phyloP scores from a whole-genome alignment of 2,329 filamentous ascomycete genomes.

The Colletotrichum chrysophilum region DNA sequence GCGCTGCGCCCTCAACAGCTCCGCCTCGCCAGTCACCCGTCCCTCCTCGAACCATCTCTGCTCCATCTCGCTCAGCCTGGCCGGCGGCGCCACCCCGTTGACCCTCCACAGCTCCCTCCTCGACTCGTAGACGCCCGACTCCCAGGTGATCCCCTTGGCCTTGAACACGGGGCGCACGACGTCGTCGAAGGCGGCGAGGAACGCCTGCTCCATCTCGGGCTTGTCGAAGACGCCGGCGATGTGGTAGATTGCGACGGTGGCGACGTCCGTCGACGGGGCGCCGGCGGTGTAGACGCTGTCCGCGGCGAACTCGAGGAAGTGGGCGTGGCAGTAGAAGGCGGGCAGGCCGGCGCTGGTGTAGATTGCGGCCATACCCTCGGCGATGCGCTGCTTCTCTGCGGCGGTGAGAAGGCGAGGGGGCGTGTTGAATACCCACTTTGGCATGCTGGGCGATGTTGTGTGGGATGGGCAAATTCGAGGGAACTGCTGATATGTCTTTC shows the following conservation, averaged over 20 bases:
- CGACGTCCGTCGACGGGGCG: conserved; percentile 30
- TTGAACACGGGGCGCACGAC: not conserved
- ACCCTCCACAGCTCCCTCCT: conserved; percentile 1
- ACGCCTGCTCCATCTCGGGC: not conserved
- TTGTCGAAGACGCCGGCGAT: not conserved
- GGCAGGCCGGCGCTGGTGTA: not conserved
- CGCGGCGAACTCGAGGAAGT: conserved; percentile 23
- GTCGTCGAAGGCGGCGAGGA: not conserved
- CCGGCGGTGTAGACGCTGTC: conserved; percentile 47
- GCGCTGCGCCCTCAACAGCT: not conserved
- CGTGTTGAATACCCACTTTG: conserved; percentile 6
- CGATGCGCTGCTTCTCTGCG: not conserved
- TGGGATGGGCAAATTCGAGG: not conserved
- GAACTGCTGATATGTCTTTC: too few relatives aligned
- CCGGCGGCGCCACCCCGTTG: not conserved
- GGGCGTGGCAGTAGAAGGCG: conserved; percentile 14
- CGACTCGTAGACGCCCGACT: conserved; percentile 8
- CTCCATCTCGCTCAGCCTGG: not conserved
- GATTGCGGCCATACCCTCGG: not conserved
- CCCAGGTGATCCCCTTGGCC: not conserved
- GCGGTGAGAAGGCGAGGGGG: not conserved
- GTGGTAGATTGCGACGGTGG: not conserved
- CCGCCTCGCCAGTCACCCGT: not conserved
- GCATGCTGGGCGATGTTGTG: not conserved
- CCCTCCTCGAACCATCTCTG: not conserved